These are phyloP conservation scores for Pyrenochaeta sp. DNA, from an alignment of 2,329 filamentous ascomycete genomes.

Conservation along the genomic window DNA sequence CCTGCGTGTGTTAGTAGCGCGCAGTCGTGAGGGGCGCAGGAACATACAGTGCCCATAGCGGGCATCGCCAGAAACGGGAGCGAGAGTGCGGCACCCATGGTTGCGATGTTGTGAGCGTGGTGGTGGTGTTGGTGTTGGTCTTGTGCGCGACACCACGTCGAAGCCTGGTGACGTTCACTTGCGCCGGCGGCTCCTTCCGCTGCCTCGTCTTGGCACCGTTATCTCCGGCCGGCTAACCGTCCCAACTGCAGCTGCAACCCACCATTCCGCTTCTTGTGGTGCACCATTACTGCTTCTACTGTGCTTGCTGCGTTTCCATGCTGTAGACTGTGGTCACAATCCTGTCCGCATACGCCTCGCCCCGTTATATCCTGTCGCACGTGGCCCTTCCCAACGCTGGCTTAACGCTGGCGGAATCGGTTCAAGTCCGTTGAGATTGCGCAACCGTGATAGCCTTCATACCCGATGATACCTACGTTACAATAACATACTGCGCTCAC, in stretches of 20 bases:
- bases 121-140: constrained; percentile 15
- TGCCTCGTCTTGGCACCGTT: constrained; percentile 22
- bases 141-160: constrained; percentile 7
- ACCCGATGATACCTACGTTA: constrained; percentile 31
- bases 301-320: background rate
- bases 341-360: background rate
- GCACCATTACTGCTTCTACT: background rate
- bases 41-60: constrained; percentile 81
- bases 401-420: constrained; percentile 14
- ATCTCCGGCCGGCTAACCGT: constrained; percentile 24
- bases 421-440: constrained; percentile 8
- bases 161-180: constrained; percentile 25
- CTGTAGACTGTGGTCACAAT: background rate
- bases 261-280: background rate
- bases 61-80: constrained; percentile 89
- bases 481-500: constrained; percentile 21
- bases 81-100: constrained; percentile 91
- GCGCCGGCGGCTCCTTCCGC: constrained; percentile 23
- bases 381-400: background rate
- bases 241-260: background rate
- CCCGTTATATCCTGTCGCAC: background rate
- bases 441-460: constrained; percentile 7
- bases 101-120: constrained; percentile 25
- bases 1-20: constrained; percentile 56
- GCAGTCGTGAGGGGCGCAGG: constrained; percentile 9